phyloP scores from a whole-genome alignment of 73 alveolate genomes.

The Uronychia setigera region DNA sequence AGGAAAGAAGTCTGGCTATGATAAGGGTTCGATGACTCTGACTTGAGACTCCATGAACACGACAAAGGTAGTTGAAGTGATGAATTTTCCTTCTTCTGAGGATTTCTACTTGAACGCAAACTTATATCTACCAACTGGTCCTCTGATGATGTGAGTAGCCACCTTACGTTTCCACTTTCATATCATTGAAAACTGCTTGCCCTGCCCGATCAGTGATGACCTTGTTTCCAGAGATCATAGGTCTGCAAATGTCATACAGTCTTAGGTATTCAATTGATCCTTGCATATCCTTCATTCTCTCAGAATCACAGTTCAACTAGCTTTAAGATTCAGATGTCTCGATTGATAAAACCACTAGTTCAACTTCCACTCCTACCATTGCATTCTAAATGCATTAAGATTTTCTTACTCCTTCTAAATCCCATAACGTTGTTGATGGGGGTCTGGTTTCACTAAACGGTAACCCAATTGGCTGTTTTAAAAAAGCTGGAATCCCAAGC shows the following conservation, averaged over 20 bases:
- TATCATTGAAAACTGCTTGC: constrained; percentile 1
- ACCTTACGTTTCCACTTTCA: background rate
- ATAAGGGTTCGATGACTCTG: background rate
- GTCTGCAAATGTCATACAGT: constrained; percentile 2
- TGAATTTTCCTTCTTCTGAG: background rate
- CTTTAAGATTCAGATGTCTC: background rate
- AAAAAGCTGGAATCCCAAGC: background rate
- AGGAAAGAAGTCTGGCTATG: background rate
- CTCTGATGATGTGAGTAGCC: constrained; percentile 1
- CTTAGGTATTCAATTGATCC: constrained; percentile 11
- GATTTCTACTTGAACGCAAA: background rate
- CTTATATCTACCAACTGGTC: constrained; percentile 19
- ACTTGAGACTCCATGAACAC: background rate
- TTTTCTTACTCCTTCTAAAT: background rate
- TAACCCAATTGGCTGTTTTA: background rate
- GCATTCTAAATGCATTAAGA: background rate
- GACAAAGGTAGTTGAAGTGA: constrained; percentile 2
- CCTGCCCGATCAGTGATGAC: constrained; percentile 2
- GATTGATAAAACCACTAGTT: background rate
- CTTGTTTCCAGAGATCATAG: background rate
- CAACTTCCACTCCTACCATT: background rate
- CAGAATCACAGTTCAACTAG: constrained; percentile 3
- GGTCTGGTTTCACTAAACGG: background rate
- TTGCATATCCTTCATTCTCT: background rate
- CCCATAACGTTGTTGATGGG: background rate